Evolutionary conservation across 208 protist species (phyloP).

Genomic region (Acanthamoeba triangularis): DNA sequence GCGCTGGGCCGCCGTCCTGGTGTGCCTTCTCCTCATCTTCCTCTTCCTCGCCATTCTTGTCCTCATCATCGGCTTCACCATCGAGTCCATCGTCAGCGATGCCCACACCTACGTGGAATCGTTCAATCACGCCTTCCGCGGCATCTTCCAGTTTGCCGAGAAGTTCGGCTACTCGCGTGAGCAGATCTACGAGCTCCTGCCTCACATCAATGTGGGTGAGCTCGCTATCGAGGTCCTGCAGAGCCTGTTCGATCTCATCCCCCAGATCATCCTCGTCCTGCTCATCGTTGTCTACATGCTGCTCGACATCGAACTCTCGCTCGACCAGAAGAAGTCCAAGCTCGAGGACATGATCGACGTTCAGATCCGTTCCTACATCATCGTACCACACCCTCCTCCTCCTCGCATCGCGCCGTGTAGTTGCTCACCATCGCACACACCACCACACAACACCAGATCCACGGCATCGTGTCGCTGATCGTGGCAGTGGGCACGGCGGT

Average conservation of each 20-base stretch:
- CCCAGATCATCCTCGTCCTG: neutral
- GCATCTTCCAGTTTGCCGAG: neutral
- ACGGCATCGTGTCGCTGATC: neutral
- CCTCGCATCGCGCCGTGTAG: no score
- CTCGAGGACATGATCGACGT: neutral
- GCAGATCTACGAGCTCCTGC: neutral
- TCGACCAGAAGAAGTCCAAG: neutral
- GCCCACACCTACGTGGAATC: neutral
- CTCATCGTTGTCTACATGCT: slow-evolving; percentile 58
- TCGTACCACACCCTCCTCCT: neutral
- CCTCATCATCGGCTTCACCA: neutral
- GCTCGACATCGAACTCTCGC: neutral
- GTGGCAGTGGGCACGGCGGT: neutral
- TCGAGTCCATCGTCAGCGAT: neutral
- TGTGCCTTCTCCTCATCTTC: neutral
- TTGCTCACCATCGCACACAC: no score
- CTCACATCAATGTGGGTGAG: neutral
- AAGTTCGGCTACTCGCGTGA: neutral
- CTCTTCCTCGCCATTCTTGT: neutral
- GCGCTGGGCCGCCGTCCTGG: neutral
- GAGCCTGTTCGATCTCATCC: neutral
- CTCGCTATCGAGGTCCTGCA: neutral
- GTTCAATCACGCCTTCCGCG: neutral
- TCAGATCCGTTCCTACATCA: slow-evolving; percentile 18
- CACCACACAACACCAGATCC: neutral